Conservation (phyloP, 495 filamentous ascomycete genomes). For the Hyaloscypha bicolor region DNA sequence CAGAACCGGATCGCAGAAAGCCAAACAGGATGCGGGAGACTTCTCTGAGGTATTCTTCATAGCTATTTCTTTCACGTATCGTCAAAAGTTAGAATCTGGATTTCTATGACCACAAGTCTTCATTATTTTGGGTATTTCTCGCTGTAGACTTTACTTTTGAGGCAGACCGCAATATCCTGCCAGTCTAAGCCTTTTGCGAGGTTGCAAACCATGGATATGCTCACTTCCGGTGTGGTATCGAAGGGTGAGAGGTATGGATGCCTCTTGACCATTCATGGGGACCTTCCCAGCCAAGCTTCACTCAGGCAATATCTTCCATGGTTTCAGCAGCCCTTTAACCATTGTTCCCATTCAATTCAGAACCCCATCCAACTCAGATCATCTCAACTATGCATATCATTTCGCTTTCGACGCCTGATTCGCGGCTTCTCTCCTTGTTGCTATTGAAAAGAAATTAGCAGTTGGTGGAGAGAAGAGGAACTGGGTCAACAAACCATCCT, state of each 20-base stretch:
- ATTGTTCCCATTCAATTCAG: background rate
- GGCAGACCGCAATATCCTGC: background rate
- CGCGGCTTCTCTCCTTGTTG: constrained; percentile 33
- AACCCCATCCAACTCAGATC: background rate
- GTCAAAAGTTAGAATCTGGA: background rate
- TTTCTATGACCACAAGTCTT: background rate
- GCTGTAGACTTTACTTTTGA: background rate
- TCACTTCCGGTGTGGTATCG: background rate
- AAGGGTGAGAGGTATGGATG: background rate
- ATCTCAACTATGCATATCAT: constrained; percentile 16
- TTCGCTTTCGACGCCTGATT: constrained; percentile 36
- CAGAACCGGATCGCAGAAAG: no score
- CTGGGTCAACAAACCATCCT: constrained; percentile 73
- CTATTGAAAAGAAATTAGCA: constrained; percentile 8
- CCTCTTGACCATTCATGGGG: background rate
- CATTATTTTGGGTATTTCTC: constrained; percentile 7
- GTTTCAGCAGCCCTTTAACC: no score
- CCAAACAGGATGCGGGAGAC: no score
- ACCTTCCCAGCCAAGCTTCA: background rate
- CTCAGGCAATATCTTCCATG: background rate
- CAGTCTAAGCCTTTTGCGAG: background rate
- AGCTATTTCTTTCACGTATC: background rate
- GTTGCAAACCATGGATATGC: background rate
- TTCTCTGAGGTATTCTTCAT: background rate
- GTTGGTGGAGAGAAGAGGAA: background rate